Percentiles rank a stretch among this genome's conserved stretches.
phyloP scores from a whole-genome alignment of 2,329 filamentous ascomycete species.

The Talaromyces sp. region DNA sequence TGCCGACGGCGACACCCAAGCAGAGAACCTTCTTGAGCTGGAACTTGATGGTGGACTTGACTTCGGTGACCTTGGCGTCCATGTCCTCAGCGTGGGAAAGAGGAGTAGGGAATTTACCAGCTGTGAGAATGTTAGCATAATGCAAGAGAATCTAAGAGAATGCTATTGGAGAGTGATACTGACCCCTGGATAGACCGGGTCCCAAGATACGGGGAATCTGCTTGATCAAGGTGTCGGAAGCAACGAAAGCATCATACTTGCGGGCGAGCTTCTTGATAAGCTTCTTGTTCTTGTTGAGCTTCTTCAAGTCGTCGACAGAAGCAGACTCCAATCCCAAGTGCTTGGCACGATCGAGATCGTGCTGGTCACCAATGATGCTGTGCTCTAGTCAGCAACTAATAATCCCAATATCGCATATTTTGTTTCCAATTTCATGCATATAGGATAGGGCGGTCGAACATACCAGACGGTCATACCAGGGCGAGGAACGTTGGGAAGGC shows the following conservation, averaged over 20 bases:
- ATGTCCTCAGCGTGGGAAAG: constrained; percentile 97
- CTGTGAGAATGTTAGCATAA: constrained; percentile 46
- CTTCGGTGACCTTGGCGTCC: constrained; percentile 91
- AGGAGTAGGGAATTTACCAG: constrained; percentile 99
- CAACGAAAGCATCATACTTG: constrained; percentile 99
- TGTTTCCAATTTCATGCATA: neutral
- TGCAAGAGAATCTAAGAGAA: neutral
- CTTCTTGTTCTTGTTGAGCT: constrained; percentile 99
- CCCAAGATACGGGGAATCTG: constrained; percentile 99
- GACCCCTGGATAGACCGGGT: constrained; percentile 95
- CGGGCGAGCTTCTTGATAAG: constrained; percentile 99
- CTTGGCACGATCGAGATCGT: constrained; percentile 99
- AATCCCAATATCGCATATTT: neutral
- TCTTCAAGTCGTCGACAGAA: constrained; percentile 98
- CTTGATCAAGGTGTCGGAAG: constrained; percentile 97
- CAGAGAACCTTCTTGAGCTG: constrained; percentile 99
- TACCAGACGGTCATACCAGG: constrained; percentile 85
- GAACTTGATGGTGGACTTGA: constrained; percentile 99
- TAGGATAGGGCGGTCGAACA: constrained; percentile 27
- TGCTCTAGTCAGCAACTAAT: constrained; percentile 15
- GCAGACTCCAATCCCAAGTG: constrained; percentile 98
- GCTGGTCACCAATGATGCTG: constrained; percentile 84
- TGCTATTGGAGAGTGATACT: constrained; percentile 26
- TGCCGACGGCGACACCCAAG: constrained; percentile 98
- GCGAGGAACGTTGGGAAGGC: constrained; percentile 85